phyloP scores from a whole-genome alignment of 345 rosid species.

The Punica granatum region DNA sequence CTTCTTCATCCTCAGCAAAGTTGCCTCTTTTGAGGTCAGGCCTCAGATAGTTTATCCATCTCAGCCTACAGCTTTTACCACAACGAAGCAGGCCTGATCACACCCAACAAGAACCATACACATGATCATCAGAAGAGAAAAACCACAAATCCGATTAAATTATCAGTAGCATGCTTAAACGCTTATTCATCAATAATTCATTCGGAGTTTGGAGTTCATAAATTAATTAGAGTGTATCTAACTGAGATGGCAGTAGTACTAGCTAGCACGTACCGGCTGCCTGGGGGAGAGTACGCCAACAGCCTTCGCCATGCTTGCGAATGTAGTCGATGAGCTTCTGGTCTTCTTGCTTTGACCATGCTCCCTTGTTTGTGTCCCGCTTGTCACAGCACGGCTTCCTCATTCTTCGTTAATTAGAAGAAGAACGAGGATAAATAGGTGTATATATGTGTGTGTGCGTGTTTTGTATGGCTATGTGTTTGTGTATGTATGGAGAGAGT shows the following conservation, averaged over 20 bases:
- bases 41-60: conserved; percentile 44
- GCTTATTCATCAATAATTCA: too few species aligned
- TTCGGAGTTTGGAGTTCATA: too few species aligned
- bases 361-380: conserved; percentile 31
- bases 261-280: conserved; percentile 25
- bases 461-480: neutral
- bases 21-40: conserved; percentile 41
- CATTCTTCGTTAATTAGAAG: conserved; percentile 10
- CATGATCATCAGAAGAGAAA: neutral
- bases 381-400: conserved; percentile 37
- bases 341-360: conserved; percentile 44
- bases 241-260: neutral
- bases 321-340: conserved; percentile 34
- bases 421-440: neutral
- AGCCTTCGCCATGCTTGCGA: conserved; percentile 35
- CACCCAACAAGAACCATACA: neutral
- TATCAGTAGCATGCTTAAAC: neutral
- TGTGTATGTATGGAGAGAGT: neutral
- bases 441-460: neutral
- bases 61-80: conserved; percentile 37
- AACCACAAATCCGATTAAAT: neutral
- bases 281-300: conserved; percentile 37
- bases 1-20: conserved; percentile 43
- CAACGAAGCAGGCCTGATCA: conserved; percentile 34
- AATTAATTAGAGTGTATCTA: too few species aligned